phyloP scores from a whole-genome alignment of 176 grass and related monocot species.

The Musa beccarii region DNA sequence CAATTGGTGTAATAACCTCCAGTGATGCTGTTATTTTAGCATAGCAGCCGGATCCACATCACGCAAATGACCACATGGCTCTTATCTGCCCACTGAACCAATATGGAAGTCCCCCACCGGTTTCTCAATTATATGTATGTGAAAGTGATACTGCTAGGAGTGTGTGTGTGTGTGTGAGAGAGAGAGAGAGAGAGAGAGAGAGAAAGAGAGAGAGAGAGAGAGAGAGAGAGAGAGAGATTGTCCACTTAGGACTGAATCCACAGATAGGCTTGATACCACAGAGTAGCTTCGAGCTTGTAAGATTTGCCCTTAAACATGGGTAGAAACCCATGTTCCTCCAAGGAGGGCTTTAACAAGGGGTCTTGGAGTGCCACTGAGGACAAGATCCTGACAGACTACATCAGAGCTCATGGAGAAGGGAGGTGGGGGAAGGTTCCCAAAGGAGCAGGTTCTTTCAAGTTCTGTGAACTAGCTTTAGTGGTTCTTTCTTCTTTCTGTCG shows the following conservation, averaged over 20 bases:
- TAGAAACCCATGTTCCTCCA: background rate
- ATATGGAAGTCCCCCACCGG: background rate
- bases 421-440: background rate
- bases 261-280: background rate
- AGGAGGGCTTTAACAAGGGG: constrained; percentile 6
- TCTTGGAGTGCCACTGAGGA: background rate
- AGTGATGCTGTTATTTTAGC: background rate
- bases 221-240: background rate
- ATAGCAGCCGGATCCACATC: background rate
- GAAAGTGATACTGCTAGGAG: no score
- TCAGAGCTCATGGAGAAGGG: background rate
- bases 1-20: background rate
- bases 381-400: background rate
- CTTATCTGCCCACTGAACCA: background rate
- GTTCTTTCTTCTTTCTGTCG: no score
- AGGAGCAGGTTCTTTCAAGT: background rate
- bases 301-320: background rate
- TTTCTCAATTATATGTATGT: background rate
- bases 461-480: no score
- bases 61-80: no score
- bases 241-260: background rate
- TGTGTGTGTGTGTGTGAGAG: no score
- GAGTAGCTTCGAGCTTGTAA: background rate
- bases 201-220: no score
- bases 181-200: no score